A percentile compares a stretch with the other conserved stretches of the same genome.
These are phyloP conservation scores for Pseudocercospora pini-densiflorae DNA, from an alignment of 2,329 filamentous ascomycete genomes.

Conservation along the genomic window DNA sequence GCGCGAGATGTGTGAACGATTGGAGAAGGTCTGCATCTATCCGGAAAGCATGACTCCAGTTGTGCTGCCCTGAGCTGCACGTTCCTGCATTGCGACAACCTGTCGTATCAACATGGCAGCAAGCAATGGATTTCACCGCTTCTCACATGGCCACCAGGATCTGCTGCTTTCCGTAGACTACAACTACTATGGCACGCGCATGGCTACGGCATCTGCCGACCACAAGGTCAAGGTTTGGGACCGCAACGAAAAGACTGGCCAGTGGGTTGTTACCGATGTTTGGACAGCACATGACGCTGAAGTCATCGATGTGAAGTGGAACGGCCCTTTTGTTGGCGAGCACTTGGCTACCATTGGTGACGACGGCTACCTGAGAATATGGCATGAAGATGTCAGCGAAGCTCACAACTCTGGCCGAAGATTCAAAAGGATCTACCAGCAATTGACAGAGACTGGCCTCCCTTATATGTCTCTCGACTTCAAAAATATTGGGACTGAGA, in stretches of 20 bases:
- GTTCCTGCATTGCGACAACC: constrained; percentile 3
- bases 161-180: constrained; percentile 84
- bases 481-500: constrained; percentile 82
- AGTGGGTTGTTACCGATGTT: constrained; percentile 81
- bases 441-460: constrained; percentile 68
- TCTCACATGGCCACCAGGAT: constrained; percentile 77
- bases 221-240: constrained; percentile 93
- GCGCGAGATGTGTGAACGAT: constrained; percentile 9
- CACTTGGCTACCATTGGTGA: constrained; percentile 86
- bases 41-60: constrained; percentile 7
- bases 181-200: constrained; percentile 90
- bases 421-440: constrained; percentile 72
- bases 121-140: constrained; percentile 54
- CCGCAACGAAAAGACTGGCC: constrained; percentile 72
- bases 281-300: constrained; percentile 92
- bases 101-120: constrained; percentile 30
- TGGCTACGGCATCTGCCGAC: constrained; percentile 88
- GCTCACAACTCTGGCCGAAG: constrained; percentile 74
- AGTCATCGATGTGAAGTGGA: constrained; percentile 92
- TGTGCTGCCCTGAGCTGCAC: constrained; percentile 14
- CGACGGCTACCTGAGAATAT: constrained; percentile 88
- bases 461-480: constrained; percentile 81
- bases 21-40: constrained; percentile 10
- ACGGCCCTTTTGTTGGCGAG: constrained; percentile 86
- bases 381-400: constrained; percentile 87